Evolutionary conservation across 2,329 filamentous ascomycete species (phyloP), one percentile per base, ranked within the genome.

Genomic region (Aspergillus pseudoviridinutans): DNA sequence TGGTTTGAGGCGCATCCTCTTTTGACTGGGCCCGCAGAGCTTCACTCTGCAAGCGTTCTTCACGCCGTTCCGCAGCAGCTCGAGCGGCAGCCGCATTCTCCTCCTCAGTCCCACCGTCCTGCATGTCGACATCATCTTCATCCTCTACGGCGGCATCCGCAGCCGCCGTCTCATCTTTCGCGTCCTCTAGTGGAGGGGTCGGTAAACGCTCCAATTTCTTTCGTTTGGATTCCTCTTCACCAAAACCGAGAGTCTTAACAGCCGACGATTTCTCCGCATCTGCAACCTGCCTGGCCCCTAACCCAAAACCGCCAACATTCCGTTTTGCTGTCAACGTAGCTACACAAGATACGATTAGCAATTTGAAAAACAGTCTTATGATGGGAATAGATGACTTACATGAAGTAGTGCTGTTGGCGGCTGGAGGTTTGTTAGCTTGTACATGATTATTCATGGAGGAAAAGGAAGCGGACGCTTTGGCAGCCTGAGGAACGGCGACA

Each of bases 151-250:
- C 63, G n/a, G 50, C 73, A 41, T 76, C 77, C 12, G 58, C 61
- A 57, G 80, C 80, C 72, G 86, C 82, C 71, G 78, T 86, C 83
- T 64, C 76, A 61, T 79, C 75, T 62, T 87, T 84, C 60, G 81
- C 76, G 64, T 83, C 83, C 68, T 87, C 84, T 54, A 90, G 79
- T 54, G 88, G 84, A 58, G 90, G 85, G 63, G 88, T 88, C 57
- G 93, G 92, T 59, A 99, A 86, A 76, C 92, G 94, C 71, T 91
- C 91, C 63, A 99, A 84, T 78, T 95, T 97, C 72, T 92, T 90
- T 69, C 90, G 87, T 2, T 88, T 89, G 32, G 86, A 87, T 67
- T 96, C 91, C 67, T 97, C 93, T 68, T 97, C 93, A 59, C 90
- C 92, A 66, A 97, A 87, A 65, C 92, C 87, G 24, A 96, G 80